Evolutionary conservation across 768 basidiomycete genomes (phyloP), one percentile per base, ranked within the genome.

Genomic region (Boletus subcaerulescens): DNA sequence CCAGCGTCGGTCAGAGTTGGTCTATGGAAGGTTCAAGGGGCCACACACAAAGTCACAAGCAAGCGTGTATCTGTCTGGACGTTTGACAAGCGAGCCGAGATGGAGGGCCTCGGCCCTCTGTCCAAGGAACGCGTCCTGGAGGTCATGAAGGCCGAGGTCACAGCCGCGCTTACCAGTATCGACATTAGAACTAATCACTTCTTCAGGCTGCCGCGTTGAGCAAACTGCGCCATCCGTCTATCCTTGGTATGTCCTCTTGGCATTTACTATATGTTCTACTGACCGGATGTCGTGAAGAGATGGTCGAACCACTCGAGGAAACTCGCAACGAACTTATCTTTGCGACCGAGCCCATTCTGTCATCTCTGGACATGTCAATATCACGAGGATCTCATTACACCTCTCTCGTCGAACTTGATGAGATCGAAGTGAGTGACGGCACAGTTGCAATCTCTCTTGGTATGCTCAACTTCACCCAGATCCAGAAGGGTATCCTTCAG

Each of bases 221-320:
- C 26, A 82, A 87, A 60, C 74, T 98, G 42, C 81, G 97, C 32
- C 96, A 98, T 74, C 97, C 97, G 5, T 95, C 90, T 57, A 85
- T 99, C 47, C 79, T 99, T 54, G 91, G 91, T 91, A 64, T 52
- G 74, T 57, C 26, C 31, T 60, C 58, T 45, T 38, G 15, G 13
- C 29, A 35, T 17, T n/a, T 14, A 8, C 39, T n/a, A 2, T 42
- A 29, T 18, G 38, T 36, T 52, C 60, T 44, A 52, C 53, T 54
- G 26, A 52, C 58, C 18, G 12, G 18, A 36, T 35, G 12, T 33
- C 44, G 13, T 31, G 38, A 70, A 93, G 96, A 98, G 76, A 91
- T 98, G 87, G 94, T 96, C 29, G 97, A 99, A 72, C 96, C 97
- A 24, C 74, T 97, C 44, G 94, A 98, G 67, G 96, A 99, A 71